A percentile compares a stretch with the other conserved stretches of the same genome.
Conservation (phyloP, 495 filamentous ascomycete genomes). For the Hyaloscypha variabilis region DNA sequence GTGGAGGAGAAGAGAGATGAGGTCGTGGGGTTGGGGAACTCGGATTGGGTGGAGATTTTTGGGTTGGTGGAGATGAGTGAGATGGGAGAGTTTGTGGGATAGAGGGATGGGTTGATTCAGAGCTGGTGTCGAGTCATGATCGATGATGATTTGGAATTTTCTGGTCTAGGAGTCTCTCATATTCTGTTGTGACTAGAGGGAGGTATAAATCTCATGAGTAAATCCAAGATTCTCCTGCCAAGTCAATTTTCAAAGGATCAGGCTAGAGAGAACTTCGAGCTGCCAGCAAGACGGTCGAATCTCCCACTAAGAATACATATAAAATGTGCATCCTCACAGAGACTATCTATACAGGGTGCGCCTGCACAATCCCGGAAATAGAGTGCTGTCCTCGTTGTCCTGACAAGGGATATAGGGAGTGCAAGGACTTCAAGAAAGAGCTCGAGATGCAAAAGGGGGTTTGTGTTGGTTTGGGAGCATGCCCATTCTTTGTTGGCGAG, state of each 20-base stretch:
- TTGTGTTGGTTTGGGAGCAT: neutral
- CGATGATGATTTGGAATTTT: neutral
- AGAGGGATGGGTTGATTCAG: neutral
- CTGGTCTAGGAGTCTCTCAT: too few species aligned
- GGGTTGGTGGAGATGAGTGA: neutral
- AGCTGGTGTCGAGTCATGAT: neutral
- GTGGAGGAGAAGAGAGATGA: neutral
- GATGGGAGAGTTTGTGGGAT: neutral
- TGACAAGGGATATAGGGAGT: neutral
- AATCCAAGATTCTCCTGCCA: neutral
- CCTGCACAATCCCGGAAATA: neutral
- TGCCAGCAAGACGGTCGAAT: neutral
- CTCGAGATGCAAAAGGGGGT: neutral
- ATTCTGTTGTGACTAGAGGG: too few species aligned
- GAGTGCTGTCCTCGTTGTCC: neutral
- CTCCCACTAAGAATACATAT: neutral
- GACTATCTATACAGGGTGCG: neutral
- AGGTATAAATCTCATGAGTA: too few species aligned
- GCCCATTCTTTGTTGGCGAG: neutral
- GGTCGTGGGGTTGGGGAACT: neutral
- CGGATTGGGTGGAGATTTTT: neutral
- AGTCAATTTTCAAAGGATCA: neutral
- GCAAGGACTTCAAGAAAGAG: neutral
- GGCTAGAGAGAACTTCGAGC: neutral
- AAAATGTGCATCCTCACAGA: neutral